Conservation (phyloP, 768 basidiomycete genomes). For the Suillus fuscotomentosus region DNA sequence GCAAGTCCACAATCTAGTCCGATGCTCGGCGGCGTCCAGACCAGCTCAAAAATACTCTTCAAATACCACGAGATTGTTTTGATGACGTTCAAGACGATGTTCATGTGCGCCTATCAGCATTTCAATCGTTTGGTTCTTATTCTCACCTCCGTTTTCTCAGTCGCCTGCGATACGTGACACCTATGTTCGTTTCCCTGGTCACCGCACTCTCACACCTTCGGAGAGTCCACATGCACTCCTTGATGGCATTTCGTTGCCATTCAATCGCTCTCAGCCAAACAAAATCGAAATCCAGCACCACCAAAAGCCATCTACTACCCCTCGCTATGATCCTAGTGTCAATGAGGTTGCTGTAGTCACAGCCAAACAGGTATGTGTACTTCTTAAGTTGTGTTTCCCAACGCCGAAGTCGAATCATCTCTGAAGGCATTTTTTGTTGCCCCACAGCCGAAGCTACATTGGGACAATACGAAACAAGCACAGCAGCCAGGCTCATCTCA, state of each 20-base stretch:
- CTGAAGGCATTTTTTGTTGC: not conserved
- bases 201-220: not conserved
- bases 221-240: not conserved
- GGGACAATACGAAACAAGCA: not conserved
- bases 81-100: not conserved
- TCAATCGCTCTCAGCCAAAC: not conserved
- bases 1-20: not conserved
- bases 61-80: not conserved
- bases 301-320: not conserved
- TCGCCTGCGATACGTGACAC: not conserved
- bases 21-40: not conserved
- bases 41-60: not conserved
- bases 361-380: not conserved
- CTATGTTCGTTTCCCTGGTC: not conserved
- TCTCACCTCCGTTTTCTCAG: not conserved
- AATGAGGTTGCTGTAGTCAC: not conserved
- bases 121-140: not conserved
- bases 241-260: not conserved
- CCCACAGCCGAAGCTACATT: not conserved
- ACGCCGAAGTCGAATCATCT: not conserved
- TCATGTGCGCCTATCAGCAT: not conserved
- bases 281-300: not conserved
- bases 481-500: not conserved
- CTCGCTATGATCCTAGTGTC: not conserved
- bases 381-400: not conserved